Percentiles rank a stretch among this genome's conserved stretches.
Evolutionary conservation across 176 grass and related monocot genomes (phyloP).

Genomic region (Rhipidocladum racemiflorum): DNA sequence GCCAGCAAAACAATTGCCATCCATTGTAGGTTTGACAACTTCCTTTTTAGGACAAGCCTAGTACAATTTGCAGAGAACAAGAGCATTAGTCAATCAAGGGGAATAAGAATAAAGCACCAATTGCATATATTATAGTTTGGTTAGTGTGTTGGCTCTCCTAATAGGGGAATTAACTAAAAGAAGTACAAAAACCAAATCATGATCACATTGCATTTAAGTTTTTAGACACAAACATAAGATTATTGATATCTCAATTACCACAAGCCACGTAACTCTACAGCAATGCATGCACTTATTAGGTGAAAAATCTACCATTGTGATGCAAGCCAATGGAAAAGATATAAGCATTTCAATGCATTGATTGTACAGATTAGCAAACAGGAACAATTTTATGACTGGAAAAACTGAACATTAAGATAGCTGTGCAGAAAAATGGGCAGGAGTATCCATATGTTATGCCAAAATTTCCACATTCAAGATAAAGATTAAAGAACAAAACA

Average conservation of each 20-base stretch:
- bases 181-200: background rate
- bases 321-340: constrained; percentile 1
- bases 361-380: background rate
- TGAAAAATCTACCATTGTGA: background rate
- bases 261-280: background rate
- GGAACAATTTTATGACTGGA: background rate
- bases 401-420: background rate
- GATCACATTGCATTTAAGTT: background rate
- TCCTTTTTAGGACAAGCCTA: constrained; percentile 84
- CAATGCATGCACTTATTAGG: background rate
- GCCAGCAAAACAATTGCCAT: constrained; percentile 86
- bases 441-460: background rate
- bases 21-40: constrained; percentile 84
- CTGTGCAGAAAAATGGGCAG: background rate
- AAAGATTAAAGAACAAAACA: background rate
- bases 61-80: constrained; percentile 35
- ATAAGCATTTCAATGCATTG: background rate
- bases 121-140: background rate
- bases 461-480: background rate
- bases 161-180: background rate
- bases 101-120: constrained; percentile 14
- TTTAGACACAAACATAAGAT: constrained; percentile 9
- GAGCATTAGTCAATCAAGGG: constrained; percentile 8
- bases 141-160: background rate
- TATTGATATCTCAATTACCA: background rate